Conservation (phyloP, 768 basidiomycete genomes). For the Trametes coccinea region DNA sequence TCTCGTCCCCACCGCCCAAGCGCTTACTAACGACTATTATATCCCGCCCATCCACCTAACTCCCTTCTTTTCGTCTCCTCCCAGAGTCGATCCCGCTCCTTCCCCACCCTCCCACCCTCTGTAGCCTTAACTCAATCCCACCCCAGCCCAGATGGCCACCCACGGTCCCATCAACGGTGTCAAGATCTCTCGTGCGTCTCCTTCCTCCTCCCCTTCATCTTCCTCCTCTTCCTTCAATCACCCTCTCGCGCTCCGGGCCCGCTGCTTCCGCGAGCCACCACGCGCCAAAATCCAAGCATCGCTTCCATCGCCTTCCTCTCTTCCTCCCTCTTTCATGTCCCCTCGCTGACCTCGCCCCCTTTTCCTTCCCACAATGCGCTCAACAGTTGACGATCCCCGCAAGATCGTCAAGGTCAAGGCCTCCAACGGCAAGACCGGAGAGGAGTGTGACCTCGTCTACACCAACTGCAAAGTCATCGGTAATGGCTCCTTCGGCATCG, state of each 20-base stretch:
- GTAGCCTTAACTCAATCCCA: slow-evolving; percentile 31
- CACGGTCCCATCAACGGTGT: slow-evolving; percentile 86
- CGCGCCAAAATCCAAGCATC: slow-evolving; percentile 15
- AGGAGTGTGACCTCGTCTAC: slow-evolving; percentile 86
- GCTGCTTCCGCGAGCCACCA: slow-evolving; percentile 19
- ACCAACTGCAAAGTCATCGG: slow-evolving; percentile 98
- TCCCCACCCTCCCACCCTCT: slow-evolving; percentile 20
- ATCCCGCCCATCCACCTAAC: neutral
- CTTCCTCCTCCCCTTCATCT: neutral
- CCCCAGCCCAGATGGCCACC: slow-evolving; percentile 51
- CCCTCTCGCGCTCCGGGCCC: slow-evolving; percentile 26
- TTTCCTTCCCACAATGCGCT: neutral
- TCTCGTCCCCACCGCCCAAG: neutral
- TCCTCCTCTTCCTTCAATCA: slow-evolving; percentile 7
- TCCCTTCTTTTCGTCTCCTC: neutral
- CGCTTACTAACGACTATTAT: slow-evolving; percentile 1
- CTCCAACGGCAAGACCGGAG: slow-evolving; percentile 91
- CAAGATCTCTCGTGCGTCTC: slow-evolving; percentile 77
- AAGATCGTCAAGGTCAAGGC: slow-evolving; percentile 95
- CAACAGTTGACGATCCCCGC: slow-evolving; percentile 93
- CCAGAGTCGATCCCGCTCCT: slow-evolving; percentile 1
- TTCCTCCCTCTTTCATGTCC: slow-evolving; percentile 21
- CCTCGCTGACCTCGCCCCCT: slow-evolving; percentile 18
- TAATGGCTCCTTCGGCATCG: slow-evolving; percentile 98
- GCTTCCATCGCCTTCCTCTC: slow-evolving; percentile 21